Evolutionary conservation across 1,139 yeast species (phyloP), one percentile per base, ranked within the genome.

Genomic region (Yamadazyma pseudoaaseri): DNA sequence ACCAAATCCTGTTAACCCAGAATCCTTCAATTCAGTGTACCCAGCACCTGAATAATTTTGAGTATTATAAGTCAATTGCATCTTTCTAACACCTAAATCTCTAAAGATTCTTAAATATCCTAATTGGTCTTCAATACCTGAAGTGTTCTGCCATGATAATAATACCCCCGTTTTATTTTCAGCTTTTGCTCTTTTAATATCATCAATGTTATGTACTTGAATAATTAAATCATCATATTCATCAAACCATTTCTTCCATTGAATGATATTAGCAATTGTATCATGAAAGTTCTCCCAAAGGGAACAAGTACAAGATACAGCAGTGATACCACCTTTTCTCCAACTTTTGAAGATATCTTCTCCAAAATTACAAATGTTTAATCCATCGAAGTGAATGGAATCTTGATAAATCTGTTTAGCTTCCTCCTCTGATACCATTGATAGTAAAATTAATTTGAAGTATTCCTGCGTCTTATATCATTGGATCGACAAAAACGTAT

Each of bases 1-100:
- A 14, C 79, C 79, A 37, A 47, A 67, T 0, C 53, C 55, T 6
- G 73, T 58, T 31, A 73, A 52, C 0, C 79, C 79, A 8, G 55
- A 54, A 44, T 72, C 77, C 3, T 58, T 59, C 26, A 60, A 54
- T 2, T 76, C 76, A 6, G 41, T 34, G 25, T 42, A 42, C 3
- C 46, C 46, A 17, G 43, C 42, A 12, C 45, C 45, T 2, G 45
- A 42, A 21, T 42, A 42, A 25, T 42, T 42, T 27, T 41, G 47
- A 15, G 47, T 43, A 21, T 43, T 43, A 27, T 43, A 43, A 12
- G 47, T 43, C 15, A 43, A 33, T 25, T 43, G 47, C 47, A 43
- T 43, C 17, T 30, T 43, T 26, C 44, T 31, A 8, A 43, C 47
- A 8, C 47, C 47, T 29, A 43, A 37, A 29, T 41, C 45, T 34